A percentile compares a stretch with the other conserved stretches of the same genome.
phyloP scores from a whole-genome alignment of 2,329 filamentous ascomycete species.

The Leptographium procerum region DNA sequence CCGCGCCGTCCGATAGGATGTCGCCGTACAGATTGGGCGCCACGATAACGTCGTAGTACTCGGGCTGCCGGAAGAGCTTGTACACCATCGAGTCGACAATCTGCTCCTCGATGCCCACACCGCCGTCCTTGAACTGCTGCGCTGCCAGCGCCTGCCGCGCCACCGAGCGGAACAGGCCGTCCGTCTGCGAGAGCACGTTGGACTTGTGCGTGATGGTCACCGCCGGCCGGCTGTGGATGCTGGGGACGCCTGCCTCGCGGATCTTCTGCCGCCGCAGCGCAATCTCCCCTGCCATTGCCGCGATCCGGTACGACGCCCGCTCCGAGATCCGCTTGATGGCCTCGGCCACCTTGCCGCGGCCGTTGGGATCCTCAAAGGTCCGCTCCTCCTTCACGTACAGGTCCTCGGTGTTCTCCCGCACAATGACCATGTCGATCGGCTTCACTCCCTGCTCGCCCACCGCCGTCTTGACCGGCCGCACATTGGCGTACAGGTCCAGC shows the following conservation, averaged over 20 bases:
- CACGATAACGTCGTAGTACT: slow-evolving; percentile 94
- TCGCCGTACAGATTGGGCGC: slow-evolving; percentile 97
- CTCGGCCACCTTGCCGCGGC: slow-evolving; percentile 73
- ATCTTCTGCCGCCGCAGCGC: slow-evolving; percentile 77
- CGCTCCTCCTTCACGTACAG: slow-evolving; percentile 95
- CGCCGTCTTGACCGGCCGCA: slow-evolving; percentile 85
- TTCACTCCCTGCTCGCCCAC: slow-evolving; percentile 49
- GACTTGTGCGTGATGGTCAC: slow-evolving; percentile 98
- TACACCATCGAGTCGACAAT: slow-evolving; percentile 99
- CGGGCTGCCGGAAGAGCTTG: slow-evolving; percentile 95
- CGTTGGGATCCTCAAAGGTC: slow-evolving; percentile 51
- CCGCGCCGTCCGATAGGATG: slow-evolving; percentile 89
- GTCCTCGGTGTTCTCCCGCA: slow-evolving; percentile 97
- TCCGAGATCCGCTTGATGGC: slow-evolving; percentile 96
- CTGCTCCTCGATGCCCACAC: slow-evolving; percentile 76
- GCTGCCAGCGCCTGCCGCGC: slow-evolving; percentile 61
- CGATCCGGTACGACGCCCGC: slow-evolving; percentile 73
- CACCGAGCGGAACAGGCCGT: slow-evolving; percentile 84
- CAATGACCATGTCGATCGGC: slow-evolving; percentile 92
- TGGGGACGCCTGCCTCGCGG: slow-evolving; percentile 41
- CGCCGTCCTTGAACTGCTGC: slow-evolving; percentile 40
- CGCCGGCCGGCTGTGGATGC: slow-evolving; percentile 57
- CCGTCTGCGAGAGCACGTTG: slow-evolving; percentile 92
- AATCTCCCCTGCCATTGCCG: slow-evolving; percentile 89
- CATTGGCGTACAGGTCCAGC: slow-evolving; percentile 92